Conservation (phyloP, 192 early-diverging fungal genomes). For the Podila horticola region DNA sequence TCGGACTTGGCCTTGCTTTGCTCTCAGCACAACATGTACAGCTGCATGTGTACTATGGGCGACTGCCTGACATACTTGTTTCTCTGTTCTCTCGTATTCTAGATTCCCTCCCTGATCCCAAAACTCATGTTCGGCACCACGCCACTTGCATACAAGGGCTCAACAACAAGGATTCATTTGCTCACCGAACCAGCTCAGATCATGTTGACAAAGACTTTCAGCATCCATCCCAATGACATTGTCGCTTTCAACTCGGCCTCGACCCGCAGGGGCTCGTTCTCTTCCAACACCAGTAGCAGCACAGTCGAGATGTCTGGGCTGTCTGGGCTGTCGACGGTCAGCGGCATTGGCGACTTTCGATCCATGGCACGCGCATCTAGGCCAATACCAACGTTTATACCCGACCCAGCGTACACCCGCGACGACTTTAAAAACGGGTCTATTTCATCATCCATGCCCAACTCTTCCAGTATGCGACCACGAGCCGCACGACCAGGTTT, state of each 20-base stretch:
- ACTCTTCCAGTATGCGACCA: constrained; percentile 18
- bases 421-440: constrained; percentile 2
- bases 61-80: constrained; percentile 1
- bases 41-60: no score
- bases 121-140: constrained; percentile 66
- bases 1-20: no score
- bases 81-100: neutral
- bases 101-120: constrained; percentile 52
- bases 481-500: constrained; percentile 47
- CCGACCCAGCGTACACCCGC: constrained; percentile 39
- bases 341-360: constrained; percentile 37
- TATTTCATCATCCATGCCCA: constrained; percentile 33
- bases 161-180: constrained; percentile 59
- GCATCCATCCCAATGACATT: constrained; percentile 45
- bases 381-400: constrained; percentile 45
- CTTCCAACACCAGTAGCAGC: constrained; percentile 31
- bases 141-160: constrained; percentile 62
- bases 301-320: constrained; percentile 12
- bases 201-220: constrained; percentile 51
- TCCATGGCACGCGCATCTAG: constrained; percentile 30
- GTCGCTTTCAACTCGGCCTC: constrained; percentile 30
- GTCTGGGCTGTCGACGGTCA: constrained; percentile 30
- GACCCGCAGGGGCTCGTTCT: constrained; percentile 43
- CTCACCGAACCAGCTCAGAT: constrained; percentile 36
- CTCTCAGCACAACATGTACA: no score